Conservation (phyloP, 345 rosid genomes). For the Boechera retrofracta region DNA sequence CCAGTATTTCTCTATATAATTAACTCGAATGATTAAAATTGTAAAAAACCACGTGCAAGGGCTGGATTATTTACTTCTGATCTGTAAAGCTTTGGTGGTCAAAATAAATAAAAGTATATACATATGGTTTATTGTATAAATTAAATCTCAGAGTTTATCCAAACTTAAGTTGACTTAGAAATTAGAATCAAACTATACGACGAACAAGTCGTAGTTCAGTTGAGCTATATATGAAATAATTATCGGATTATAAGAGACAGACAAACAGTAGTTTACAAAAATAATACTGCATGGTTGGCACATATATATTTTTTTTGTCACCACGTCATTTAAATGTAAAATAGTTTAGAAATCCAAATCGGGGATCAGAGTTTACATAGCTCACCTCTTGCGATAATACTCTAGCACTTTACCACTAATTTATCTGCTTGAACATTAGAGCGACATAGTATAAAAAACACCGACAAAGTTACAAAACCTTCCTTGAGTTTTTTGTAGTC, state of each 20-base stretch:
- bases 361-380: no score
- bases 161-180: constrained; percentile 37
- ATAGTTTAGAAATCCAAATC: no score
- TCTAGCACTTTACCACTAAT: no score
- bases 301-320: background rate
- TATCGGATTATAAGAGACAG: constrained; percentile 22
- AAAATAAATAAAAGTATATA: background rate
- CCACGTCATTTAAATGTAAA: no score
- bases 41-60: constrained; percentile 28
- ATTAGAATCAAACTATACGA: constrained; percentile 31
- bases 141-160: constrained; percentile 34
- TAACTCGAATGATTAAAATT: constrained; percentile 33
- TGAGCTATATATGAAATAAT: background rate
- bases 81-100: constrained; percentile 36
- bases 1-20: background rate
- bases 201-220: constrained; percentile 27
- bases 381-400: no score
- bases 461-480: no score
- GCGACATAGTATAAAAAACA: no score
- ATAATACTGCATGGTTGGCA: background rate
- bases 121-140: constrained; percentile 20
- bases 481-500: no score
- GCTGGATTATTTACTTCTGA: constrained; percentile 40
- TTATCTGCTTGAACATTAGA: no score
- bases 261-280: constrained; percentile 4